Evolutionary conservation across 768 basidiomycete species (phyloP), one percentile per base, ranked within the genome.

Genomic region (Lactifluus subvellereus): DNA sequence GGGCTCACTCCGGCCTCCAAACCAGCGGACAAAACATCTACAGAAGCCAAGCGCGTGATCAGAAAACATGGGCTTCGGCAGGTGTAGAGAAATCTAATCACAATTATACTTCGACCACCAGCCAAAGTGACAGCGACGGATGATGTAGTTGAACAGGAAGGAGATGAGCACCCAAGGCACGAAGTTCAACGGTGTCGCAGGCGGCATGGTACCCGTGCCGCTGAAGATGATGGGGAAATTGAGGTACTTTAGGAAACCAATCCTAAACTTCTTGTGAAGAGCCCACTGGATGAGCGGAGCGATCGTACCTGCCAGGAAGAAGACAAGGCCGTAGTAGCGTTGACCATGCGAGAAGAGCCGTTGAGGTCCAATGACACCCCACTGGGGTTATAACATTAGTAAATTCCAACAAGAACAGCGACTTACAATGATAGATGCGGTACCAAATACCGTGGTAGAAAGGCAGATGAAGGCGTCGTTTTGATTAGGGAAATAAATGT

Each of bases 301-400:
- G 55, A 85, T 16, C 54, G 84, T 79, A 27, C 91, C 92, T 59
- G 88, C 70, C 61, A 91, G 81, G 87, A 94, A 94, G 77, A 89
- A 84, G 3, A 80, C 70, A 22, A 91, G 78, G 9, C 77, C 57
- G 59, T 55, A 63, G 51, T 27, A 32, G 32, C 33, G 10, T 9
- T 45, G 20, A 18, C 33, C 68, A 50, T 52, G 48, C 30, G 51
- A 38, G 50, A 33, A 32, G 32, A 54, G 54, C 37, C 83, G 78
- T 38, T 74, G 77, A 6, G 91, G 91, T 3, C 89, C 89, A 60
- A 93, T 88, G 64, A 89, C 88, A 65, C 91, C 87, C 74, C 73
- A 74, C 60, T 61, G 1, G 18, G 3, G 32, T n/a, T 7, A 13
- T 20, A 20, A 20, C 7, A 22, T 47, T 47, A 47, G 53, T 6